A percentile compares a stretch with the other conserved stretches of the same genome.
Conservation (phyloP, 2,329 filamentous ascomycete species). For the Amesomyces nigricolor region DNA sequence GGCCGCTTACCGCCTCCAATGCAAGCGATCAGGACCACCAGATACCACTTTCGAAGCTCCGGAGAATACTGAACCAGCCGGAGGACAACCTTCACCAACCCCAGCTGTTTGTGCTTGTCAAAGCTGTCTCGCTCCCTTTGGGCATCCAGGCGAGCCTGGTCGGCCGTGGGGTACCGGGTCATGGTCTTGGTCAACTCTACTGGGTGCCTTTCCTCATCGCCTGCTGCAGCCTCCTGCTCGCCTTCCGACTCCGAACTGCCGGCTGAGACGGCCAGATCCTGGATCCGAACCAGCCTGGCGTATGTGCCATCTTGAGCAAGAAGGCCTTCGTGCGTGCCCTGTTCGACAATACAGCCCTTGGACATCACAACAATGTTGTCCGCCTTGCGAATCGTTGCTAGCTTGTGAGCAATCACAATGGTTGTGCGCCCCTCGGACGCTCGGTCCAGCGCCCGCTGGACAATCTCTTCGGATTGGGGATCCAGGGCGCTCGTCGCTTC, state of each 20-base stretch:
- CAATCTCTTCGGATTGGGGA: slow-evolving; percentile 41
- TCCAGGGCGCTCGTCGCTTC: slow-evolving; percentile 59
- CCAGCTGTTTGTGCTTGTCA: slow-evolving; percentile 18
- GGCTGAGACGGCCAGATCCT: slow-evolving; percentile 19
- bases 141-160: slow-evolving; percentile 15
- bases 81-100: slow-evolving; percentile 15
- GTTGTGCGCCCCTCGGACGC: slow-evolving; percentile 56
- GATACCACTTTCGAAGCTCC: slow-evolving; percentile 20
- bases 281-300: slow-evolving; percentile 21
- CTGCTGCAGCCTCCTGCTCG: slow-evolving; percentile 3
- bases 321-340: slow-evolving; percentile 29
- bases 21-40: slow-evolving; percentile 8
- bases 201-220: slow-evolving; percentile 2
- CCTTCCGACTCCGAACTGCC: slow-evolving; percentile 3
- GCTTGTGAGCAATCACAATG: slow-evolving; percentile 59
- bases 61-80: slow-evolving; percentile 16
- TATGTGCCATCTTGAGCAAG: slow-evolving; percentile 27
- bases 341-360: slow-evolving; percentile 30
- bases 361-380: slow-evolving; percentile 39
- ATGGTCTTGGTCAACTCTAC: slow-evolving; percentile 21
- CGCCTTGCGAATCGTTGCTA: slow-evolving; percentile 46
- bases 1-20: slow-evolving; percentile 33
- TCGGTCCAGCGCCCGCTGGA: slow-evolving; percentile 51
- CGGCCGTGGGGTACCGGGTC: slow-evolving; percentile 21
- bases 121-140: slow-evolving; percentile 23